Base-by-base conservation (phyloP, 257 asterid genomes). In the Verbena officinalis region DNA sequence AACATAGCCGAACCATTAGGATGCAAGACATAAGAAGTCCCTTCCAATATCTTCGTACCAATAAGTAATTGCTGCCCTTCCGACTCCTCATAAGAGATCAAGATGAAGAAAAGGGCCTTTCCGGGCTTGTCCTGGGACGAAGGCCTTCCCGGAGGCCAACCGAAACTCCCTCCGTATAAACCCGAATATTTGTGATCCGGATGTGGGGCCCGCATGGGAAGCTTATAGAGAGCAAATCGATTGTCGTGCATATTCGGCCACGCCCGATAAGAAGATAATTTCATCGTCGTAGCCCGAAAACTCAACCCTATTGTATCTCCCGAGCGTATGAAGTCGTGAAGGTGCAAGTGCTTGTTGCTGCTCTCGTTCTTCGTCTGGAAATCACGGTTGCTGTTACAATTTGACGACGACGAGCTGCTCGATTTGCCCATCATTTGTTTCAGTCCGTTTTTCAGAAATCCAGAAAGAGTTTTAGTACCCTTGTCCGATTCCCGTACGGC, bases 1-100 rank as follows among this genome's bases (percentile, higher is more conserved):
- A 90, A 90, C 97, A 90, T 87, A 73, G 97, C 88, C 10, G 97
- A 90, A 31, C 97, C 97, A 76, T 90, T 90, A 38, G 97, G 97
- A 78, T 88, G 90, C 81, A 86, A 66, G 55, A 88, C 96, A 62
- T 85, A 87, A 65, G 86, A 84, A 17, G 96, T 90, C 2, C 97
- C 97, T 79, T 90, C 95, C 69, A 90, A 70, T 68, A 90, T 87
- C 80, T 88, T 90, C 57, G 93, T 90, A 31, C 87, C 96, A 43
- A 87, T 84, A 40, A 90, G 84, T 62, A 56, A 65, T 68, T 75
- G 77, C 55, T 84, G 82, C 70, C 84, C 92, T 64, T 83, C 87
- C 6, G 89, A 76, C 75, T 86, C 87, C 65, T 88, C 96, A 42
- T 90, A 90, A 59, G 97, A 90, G 55, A 90, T 75, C 77, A 82